Conservation (phyloP, 2,329 filamentous ascomycete species). For the Tolypocladium cylindrosporum region DNA sequence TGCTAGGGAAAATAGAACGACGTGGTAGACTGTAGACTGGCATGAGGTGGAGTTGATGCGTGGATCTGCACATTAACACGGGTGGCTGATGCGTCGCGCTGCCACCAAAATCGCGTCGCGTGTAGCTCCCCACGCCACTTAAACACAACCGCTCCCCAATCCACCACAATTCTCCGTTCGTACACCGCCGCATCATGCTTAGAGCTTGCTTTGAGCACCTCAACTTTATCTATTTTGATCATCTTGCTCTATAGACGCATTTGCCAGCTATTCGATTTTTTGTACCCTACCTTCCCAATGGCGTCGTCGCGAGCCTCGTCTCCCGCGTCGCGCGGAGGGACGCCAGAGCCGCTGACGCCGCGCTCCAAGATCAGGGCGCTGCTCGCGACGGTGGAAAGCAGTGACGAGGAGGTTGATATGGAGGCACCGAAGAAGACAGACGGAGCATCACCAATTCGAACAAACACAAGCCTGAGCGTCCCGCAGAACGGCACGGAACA, state of each 20-base stretch:
- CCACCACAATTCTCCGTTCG: background rate
- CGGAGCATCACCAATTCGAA: background rate
- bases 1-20: too few species aligned
- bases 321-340: slow-evolving; percentile 29
- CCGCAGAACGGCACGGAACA: background rate
- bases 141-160: slow-evolving; percentile 1
- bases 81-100: slow-evolving; percentile 8
- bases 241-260: background rate
- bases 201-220: background rate
- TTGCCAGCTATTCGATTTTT: background rate
- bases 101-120: slow-evolving; percentile 15
- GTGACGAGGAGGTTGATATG: slow-evolving; percentile 33
- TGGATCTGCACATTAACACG: background rate
- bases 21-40: background rate
- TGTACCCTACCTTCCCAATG: slow-evolving; percentile 25
- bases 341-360: slow-evolving; percentile 37
- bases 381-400: slow-evolving; percentile 38
- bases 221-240: background rate
- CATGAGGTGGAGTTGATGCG: background rate
- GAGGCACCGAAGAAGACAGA: slow-evolving; percentile 4
- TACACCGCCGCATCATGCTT: background rate
- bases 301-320: slow-evolving; percentile 37
- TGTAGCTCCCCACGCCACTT: slow-evolving; percentile 18
- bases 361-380: slow-evolving; percentile 45
- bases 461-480: background rate